phyloP scores from a whole-genome alignment of 257 asterid species.

The Ehretia macrophylla region DNA sequence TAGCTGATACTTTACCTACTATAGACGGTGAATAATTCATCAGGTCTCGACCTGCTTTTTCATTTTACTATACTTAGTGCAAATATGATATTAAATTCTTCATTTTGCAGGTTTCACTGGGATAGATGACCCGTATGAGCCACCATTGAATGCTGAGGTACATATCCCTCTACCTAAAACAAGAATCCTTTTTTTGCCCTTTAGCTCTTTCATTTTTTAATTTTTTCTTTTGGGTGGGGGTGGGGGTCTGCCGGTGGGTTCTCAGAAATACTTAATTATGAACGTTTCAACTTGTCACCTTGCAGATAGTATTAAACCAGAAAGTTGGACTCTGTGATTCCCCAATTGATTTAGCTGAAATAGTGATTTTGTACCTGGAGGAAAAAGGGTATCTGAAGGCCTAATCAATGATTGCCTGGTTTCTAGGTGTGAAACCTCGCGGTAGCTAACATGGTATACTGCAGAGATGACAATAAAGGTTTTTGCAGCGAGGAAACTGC shows the following conservation, averaged over 20 bases:
- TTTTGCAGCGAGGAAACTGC: slow-evolving; percentile 8
- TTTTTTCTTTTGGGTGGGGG: background rate
- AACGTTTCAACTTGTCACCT: slow-evolving; percentile 15
- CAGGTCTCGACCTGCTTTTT: background rate
- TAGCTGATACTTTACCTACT: background rate
- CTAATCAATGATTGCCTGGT: slow-evolving; percentile 22
- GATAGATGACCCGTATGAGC: slow-evolving; percentile 93
- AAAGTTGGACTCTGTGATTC: slow-evolving; percentile 52
- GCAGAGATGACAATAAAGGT: background rate
- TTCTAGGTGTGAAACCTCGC: background rate
- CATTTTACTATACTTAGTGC: background rate
- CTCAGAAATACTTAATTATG: background rate
- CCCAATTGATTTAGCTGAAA: slow-evolving; percentile 69
- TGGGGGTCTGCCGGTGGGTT: too few relatives aligned
- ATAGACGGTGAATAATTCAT: background rate
- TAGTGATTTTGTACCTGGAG: slow-evolving; percentile 63
- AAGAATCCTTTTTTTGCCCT: background rate
- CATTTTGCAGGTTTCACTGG: slow-evolving; percentile 83
- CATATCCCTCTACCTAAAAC: slow-evolving; percentile 7
- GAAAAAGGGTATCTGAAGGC: slow-evolving; percentile 66
- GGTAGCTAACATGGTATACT: background rate
- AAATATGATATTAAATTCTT: background rate
- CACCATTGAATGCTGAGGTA: slow-evolving; percentile 88
- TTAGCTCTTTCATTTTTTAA: too few relatives aligned
- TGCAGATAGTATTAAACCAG: slow-evolving; percentile 75